These are phyloP conservation scores for Euphrasia confusa DNA, from an alignment of 257 asterid genomes.

Conservation along the genomic window DNA sequence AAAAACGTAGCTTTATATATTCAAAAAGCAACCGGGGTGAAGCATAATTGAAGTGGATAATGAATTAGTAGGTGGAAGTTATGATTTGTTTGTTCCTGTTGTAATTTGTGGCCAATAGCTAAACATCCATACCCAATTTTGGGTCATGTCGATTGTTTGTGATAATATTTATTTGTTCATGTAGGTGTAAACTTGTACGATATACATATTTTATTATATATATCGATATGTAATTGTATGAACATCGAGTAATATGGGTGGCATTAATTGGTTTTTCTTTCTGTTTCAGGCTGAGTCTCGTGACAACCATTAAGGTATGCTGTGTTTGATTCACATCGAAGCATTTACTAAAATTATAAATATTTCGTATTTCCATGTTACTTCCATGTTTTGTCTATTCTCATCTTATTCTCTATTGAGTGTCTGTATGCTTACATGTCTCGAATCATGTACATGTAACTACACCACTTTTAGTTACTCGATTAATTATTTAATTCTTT, in stretches of 20 bases:
- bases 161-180: conserved; percentile 1
- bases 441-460: background rate
- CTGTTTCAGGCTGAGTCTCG: conserved; percentile 77
- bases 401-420: background rate
- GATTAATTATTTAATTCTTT: background rate
- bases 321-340: conserved; percentile 1
- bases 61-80: background rate
- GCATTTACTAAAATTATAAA: background rate
- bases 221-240: background rate
- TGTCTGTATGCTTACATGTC: background rate
- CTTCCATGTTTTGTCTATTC: background rate
- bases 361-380: background rate
- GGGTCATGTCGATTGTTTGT: background rate
- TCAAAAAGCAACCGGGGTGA: background rate
- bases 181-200: background rate
- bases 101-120: background rate
- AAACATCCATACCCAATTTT: background rate
- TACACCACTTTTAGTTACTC: background rate
- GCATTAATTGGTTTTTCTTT: conserved; percentile 9
- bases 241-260: background rate
- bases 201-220: background rate
- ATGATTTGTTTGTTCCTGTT: background rate
- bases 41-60: background rate
- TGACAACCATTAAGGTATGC: conserved; percentile 69
- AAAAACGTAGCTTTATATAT: background rate